Conservation (phyloP, 2,329 filamentous ascomycete genomes). For the Microcyclosporella mali region DNA sequence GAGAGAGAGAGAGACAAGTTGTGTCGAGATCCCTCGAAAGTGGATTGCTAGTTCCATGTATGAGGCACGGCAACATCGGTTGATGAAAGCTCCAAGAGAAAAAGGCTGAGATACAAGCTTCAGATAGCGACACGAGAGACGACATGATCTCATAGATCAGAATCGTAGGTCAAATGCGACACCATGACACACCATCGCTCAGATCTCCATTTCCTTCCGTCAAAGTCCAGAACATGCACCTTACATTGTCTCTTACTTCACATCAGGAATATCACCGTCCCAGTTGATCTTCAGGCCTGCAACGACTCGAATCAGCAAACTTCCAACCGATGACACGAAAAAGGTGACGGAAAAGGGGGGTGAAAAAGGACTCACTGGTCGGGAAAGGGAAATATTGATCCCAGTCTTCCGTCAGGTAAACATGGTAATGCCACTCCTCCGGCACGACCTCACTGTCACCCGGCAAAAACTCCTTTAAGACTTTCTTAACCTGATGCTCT, state of each 20-base stretch:
- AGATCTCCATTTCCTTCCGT: neutral
- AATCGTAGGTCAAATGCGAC: neutral
- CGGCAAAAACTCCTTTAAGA: slow-evolving; percentile 32
- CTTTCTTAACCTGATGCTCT: slow-evolving; percentile 40
- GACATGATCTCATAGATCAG: neutral
- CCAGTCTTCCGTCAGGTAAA: slow-evolving; percentile 45
- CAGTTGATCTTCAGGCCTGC: slow-evolving; percentile 32
- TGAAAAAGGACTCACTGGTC: slow-evolving; percentile 34
- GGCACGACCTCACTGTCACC: slow-evolving; percentile 29
- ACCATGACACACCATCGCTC: neutral
- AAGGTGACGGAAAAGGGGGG: neutral
- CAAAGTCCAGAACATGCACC: neutral
- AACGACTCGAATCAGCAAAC: slow-evolving; percentile 7
- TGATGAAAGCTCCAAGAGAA: neutral
- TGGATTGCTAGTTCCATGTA: no score
- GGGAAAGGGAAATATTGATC: slow-evolving; percentile 44
- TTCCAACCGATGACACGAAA: neutral
- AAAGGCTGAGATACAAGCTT: no score
- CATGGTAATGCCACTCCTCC: slow-evolving; percentile 34
- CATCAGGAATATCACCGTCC: slow-evolving; percentile 20
- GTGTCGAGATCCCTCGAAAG: no score
- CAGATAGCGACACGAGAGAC: no score
- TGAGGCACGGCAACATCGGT: no score
- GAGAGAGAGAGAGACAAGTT: no score
- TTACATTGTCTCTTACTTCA: slow-evolving; percentile 1